Base-by-base conservation (phyloP, 768 basidiomycete species). In the Leccinum arenicola region DNA sequence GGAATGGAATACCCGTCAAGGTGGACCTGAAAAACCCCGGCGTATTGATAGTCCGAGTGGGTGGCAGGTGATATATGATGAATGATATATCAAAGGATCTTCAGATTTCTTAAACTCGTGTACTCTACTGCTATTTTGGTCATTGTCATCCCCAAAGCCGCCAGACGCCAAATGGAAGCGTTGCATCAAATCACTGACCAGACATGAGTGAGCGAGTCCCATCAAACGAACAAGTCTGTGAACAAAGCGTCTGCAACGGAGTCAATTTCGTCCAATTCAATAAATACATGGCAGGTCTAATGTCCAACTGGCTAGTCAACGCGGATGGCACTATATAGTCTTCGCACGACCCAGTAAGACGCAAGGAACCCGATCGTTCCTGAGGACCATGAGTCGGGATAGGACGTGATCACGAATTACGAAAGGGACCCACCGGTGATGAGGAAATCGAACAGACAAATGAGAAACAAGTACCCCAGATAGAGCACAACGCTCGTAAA, bases 291-390 rank as follows among this genome's bases (percentile, higher is more conserved):
- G 19, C 45, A 36, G 12, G n/a, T 17, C 27, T 40, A 33, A 54
- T 1, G 14, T 62, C 59, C 61, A 56, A 35, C 31, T 36, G 8
- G 31, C 61, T 70, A 84, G 65, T 94, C 91, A 53, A 93, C 83
- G 40, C 92, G 86, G 62, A 93, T 91, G 31, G 90, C 84, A 58
- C 81, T 82, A 71, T 98, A 98, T 58, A 98, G 74, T 73, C 78
- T 83, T 60, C 89, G 81, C 45, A 97, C 83, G n/a, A 91, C 92
- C 87, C 91, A 95, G 65, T 94, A 95, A 5, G 89, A 85, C 21
- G 93, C 89, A 43, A 95, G 78, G 79, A 95, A 97, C 10, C 95
- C 95, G 64, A 97, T 93, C 11, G 92, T 89, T 40, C 93, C 92
- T 87, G 67, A 43, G n/a, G n/a, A 57, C 51, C 35, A 49, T 54